Base-by-base conservation (phyloP, 139 green algal genomes). In the Volvox africanus region DNA sequence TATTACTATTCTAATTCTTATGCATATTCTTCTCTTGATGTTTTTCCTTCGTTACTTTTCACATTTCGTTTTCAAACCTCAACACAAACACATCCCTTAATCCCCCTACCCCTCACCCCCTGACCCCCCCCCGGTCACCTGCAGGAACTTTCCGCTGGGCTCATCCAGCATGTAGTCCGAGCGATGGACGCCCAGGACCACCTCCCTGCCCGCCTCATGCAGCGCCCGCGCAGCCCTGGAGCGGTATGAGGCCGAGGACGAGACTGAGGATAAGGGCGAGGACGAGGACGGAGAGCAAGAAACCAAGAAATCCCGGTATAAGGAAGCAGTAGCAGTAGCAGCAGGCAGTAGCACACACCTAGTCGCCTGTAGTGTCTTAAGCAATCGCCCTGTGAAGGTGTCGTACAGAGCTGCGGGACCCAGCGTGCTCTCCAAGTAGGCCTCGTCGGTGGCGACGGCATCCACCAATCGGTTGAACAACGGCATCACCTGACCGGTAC, bases 91-190 rank as follows among this genome's bases (percentile, higher is more conserved):
- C n/a, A n/a, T n/a, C n/a, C n/a, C n/a, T n/a, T n/a, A n/a, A n/a
- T 33, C 22, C 12, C n/a, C 79, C 33, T 35, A 17, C 79, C 76
- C 76, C 32, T 35, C 2, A 1, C 76, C 32, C 14, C 76, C 1
- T 35, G 28, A 14, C 73, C n/a, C 30, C 76, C 32, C 18, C n/a
- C 55, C 20, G 21, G 77, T 0, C 2, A 96, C 97, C 95, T 99
- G 97, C 94, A 99, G 91, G 76, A 99, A 94, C 16, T 91, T 93
- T 28, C 93, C 92, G 65, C 95, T 97, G n/a, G 96, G 96, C 28
- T 94, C 91, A 87, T 99, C 97, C 77, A 99, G 94, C 98, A 99
- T 99, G 96, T 99, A 99, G 95, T 99, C 98, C 1, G 95, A 98
- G 0, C 98, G 95, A 92, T 98, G 95, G 6, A 99, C 92, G 2